phyloP scores from a whole-genome alignment of 305 asterid species.

The Fraxinus paxiana region DNA sequence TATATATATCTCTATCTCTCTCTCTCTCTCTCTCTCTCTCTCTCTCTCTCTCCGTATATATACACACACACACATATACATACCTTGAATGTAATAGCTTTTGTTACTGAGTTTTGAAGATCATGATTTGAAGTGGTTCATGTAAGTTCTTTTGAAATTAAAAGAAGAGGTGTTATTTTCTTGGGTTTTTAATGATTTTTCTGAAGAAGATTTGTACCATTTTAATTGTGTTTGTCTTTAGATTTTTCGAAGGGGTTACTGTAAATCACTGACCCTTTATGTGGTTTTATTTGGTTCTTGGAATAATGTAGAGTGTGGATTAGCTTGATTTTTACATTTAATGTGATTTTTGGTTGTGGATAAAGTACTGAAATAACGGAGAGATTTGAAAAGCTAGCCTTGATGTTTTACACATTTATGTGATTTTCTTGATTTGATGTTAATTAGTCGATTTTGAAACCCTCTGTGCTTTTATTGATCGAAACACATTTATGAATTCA shows the following conservation, averaged over 20 bases:
- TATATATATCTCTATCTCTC: no score
- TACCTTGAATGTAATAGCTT: constrained; percentile 16
- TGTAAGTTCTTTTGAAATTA: constrained; percentile 37
- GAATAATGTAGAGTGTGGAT: background rate
- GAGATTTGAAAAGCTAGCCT: background rate
- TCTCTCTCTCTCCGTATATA: background rate
- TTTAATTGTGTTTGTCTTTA: background rate
- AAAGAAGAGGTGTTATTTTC: constrained; percentile 7
- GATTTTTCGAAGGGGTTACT: background rate
- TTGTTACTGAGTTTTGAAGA: constrained; percentile 19
- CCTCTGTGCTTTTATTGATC: background rate
- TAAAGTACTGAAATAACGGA: background rate
- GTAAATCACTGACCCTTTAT: background rate
- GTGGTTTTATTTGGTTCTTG: background rate
- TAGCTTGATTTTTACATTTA: background rate
- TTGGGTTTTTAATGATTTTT: constrained; percentile 10
- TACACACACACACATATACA: background rate
- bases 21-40: no score
- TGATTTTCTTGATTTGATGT: constrained; percentile 1
- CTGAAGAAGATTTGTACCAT: background rate
- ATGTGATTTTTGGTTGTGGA: background rate
- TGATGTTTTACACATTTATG: background rate
- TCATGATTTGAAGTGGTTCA: constrained; percentile 27
- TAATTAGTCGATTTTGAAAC: background rate
- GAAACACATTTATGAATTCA: background rate